Base-by-base conservation (phyloP, 768 basidiomycete genomes). In the Nidularia pulvinata region DNA sequence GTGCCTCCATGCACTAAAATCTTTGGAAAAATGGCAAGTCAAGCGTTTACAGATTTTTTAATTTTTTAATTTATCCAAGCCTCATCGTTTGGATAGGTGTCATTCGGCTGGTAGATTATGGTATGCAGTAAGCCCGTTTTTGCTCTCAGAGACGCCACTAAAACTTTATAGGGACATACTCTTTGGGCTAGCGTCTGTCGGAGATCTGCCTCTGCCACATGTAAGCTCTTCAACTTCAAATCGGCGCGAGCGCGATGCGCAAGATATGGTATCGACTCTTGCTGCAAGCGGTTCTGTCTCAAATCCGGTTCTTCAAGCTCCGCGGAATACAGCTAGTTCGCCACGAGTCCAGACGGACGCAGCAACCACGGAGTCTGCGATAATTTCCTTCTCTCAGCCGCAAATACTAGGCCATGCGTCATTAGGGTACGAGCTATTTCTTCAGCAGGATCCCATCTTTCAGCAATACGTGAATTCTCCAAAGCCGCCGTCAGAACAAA, bases 121-220 rank as follows among this genome's bases (percentile, higher is more conserved):
- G 79, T 78, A 61, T 47, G 68, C 25, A 25, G 25, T 25, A 25
- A 25, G 25, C 1, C 25, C 25, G 25, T 25, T 25, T 25, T 25
- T 25, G 25, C 39, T 19, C 72, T n/a, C 11, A 9, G 74, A 16
- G 16, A 25, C 25, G 25, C 43, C 7, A 4, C 25, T 25, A 25
- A 25, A 25, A 25, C 25, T 4, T 25, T 25, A 25, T 55, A 89
- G 88, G 87, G 87, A 89, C 59, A 80, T 91, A 42, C 68, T 90
- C n/a, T 89, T 82, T 57, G 87, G 90, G 57, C 72, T 91, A 1
- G 86, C 88, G 3, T 84, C 79, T 0, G 86, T 84, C 4, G 87
- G 88, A 2, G 85, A 89, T 22, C 73, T 90, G 0, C 88, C 86
- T 0, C 73, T 89, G 5, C 88, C 88, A 1, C 75, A 79, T 47